Percentiles rank a stretch among this genome's conserved stretches.
phyloP scores from a whole-genome alignment of 352 stramenopile genomes.

The Elongisporangium undulatum region DNA sequence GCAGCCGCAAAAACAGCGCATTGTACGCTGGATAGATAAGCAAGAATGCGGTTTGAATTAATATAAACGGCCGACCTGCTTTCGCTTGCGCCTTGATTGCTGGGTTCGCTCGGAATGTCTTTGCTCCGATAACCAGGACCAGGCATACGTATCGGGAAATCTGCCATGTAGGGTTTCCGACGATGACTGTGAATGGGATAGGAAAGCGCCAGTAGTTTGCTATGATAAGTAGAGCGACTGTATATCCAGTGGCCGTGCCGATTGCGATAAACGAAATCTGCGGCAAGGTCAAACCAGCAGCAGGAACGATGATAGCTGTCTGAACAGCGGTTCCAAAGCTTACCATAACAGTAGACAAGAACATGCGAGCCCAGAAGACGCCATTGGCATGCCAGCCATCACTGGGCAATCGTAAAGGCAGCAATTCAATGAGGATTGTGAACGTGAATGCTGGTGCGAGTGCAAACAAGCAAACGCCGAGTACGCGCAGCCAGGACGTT shows the following conservation, averaged over 20 bases:
- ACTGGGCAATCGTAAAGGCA: constrained; percentile 7
- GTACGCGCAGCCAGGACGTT: too few relatives aligned
- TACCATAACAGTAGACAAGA: constrained; percentile 7
- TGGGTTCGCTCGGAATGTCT: too few relatives aligned
- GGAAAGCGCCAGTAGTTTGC: constrained; percentile 13
- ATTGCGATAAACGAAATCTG: constrained; percentile 3
- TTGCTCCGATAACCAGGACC: too few relatives aligned
- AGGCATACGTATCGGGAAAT: too few relatives aligned
- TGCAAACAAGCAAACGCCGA: too few relatives aligned
- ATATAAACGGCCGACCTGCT: too few relatives aligned
- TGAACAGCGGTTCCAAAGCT: constrained; percentile 11
- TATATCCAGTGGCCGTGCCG: not conserved
- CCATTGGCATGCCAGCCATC: constrained; percentile 17
- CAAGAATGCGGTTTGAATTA: constrained; percentile 13
- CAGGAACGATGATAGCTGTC: constrained; percentile 20
- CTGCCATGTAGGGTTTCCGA: too few relatives aligned
- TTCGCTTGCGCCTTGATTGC: too few relatives aligned
- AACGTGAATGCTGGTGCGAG: constrained; percentile 4
- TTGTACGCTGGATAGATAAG: constrained; percentile 27
- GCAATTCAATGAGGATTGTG: constrained; percentile 12
- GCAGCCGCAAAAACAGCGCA: constrained; percentile 9
- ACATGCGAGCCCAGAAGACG: constrained; percentile 25
- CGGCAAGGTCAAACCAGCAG: constrained; percentile 2
- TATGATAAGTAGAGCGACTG: not conserved
- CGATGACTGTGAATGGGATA: constrained; percentile 12